Percentiles rank a stretch among this genome's conserved stretches.
Evolutionary conservation across 169 alveolate genomes (phyloP).

Genomic region (Theileria equi): DNA sequence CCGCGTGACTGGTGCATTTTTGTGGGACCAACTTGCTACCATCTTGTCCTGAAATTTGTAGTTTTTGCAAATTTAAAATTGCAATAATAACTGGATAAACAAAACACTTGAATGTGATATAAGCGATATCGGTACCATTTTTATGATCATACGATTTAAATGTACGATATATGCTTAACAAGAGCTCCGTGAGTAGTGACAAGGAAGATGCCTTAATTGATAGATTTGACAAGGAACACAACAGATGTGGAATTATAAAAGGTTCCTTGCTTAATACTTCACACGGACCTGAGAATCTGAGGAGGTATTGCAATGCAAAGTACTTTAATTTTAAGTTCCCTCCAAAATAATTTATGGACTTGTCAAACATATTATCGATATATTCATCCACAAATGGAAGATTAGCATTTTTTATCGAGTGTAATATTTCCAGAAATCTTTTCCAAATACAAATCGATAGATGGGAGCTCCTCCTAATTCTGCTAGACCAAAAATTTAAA

Average conservation of each 20-base stretch:
- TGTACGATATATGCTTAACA: not conserved
- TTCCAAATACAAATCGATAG: conserved; percentile 28
- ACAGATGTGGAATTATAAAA: conserved; percentile 25
- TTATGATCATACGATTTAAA: not conserved
- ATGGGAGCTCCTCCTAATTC: conserved; percentile 29
- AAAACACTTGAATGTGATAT: conserved; percentile 10
- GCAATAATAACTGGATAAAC: conserved; percentile 29
- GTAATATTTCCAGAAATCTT: conserved; percentile 15
- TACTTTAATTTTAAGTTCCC: conserved; percentile 31
- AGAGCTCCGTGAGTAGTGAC: conserved; percentile 26
- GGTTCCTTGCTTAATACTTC: conserved; percentile 22
- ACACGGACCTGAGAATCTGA: conserved; percentile 23
- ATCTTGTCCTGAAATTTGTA: too few species aligned
- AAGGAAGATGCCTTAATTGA: conserved; percentile 30
- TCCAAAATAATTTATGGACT: conserved; percentile 10
- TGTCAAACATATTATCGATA: not conserved
- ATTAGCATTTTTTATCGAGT: not conserved
- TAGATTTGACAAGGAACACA: conserved; percentile 21
- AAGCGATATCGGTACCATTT: not conserved
- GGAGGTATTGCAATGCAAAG: conserved; percentile 21
- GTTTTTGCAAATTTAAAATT: conserved; percentile 15
- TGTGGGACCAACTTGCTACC: conserved; percentile 10
- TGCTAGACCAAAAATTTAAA: conserved; percentile 32
- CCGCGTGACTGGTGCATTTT: not conserved
- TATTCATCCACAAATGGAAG: not conserved